phyloP scores from a whole-genome alignment of 2,329 filamentous ascomycete species.

The Aspergillus bombycis region DNA sequence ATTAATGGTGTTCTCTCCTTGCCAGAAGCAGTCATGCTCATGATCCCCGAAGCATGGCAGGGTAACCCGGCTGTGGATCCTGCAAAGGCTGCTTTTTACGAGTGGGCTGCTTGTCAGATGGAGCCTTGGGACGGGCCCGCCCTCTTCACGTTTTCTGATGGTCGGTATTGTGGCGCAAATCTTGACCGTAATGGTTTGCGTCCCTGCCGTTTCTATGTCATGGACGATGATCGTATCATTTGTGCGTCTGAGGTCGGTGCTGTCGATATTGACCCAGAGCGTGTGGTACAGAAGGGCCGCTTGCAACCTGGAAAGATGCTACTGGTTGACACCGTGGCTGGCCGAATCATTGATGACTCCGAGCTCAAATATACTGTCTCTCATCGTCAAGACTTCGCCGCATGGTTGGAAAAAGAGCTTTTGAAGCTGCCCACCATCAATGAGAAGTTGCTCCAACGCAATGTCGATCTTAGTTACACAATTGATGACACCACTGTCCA shows the following conservation, averaged over 20 bases:
- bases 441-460: constrained; percentile 59
- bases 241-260: constrained; percentile 96
- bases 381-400: constrained; percentile 82
- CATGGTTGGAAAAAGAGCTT: constrained; percentile 85
- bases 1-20: constrained; percentile 96
- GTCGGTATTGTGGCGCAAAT: constrained; percentile 95
- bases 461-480: constrained; percentile 66
- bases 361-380: constrained; percentile 89
- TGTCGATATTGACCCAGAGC: constrained; percentile 86
- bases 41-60: constrained; percentile 98
- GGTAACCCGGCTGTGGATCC: constrained; percentile 90
- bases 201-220: constrained; percentile 95
- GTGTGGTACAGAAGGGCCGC: constrained; percentile 88
- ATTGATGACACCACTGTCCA: constrained; percentile 74
- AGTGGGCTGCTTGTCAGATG: constrained; percentile 99
- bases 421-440: constrained; percentile 78
- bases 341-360: constrained; percentile 90
- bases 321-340: constrained; percentile 86
- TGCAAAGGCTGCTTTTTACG: constrained; percentile 95
- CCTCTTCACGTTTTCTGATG: constrained; percentile 95
- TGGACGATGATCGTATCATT: constrained; percentile 95
- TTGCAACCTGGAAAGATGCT: constrained; percentile 95
- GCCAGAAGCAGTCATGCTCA: constrained; percentile 95
- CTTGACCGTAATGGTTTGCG: constrained; percentile 93
- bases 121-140: constrained; percentile 98